Evolutionary conservation across 1,284 basidiomycete genomes (phyloP).

Genomic region (Gymnopus androsaceus): DNA sequence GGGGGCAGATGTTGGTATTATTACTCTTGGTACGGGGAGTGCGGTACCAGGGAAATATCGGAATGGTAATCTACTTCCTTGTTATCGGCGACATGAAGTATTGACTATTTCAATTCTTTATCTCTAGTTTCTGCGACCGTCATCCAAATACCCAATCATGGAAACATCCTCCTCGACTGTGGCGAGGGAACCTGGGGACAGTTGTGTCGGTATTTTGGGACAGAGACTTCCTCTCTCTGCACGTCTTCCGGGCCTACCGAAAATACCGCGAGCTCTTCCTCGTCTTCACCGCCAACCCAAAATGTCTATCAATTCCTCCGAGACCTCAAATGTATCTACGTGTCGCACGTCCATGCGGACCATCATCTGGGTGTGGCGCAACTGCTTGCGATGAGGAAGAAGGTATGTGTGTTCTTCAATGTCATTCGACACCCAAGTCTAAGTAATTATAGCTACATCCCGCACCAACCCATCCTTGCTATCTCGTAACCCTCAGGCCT

Average conservation of each 20-base stretch:
- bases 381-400: conserved; percentile 71
- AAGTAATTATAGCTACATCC: conserved; percentile 51
- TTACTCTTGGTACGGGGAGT: conserved; percentile 88
- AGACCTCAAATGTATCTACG: conserved; percentile 79
- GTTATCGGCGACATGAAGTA: no score
- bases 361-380: no score
- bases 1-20: conserved; percentile 70
- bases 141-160: conserved; percentile 66
- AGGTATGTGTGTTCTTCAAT: conserved; percentile 11
- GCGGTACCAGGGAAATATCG: conserved; percentile 83
- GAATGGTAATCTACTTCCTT: no score
- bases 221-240: no score
- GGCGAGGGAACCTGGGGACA: conserved; percentile 95
- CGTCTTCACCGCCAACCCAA: no score
- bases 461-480: conserved; percentile 62
- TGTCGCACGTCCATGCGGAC: conserved; percentile 93
- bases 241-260: no score
- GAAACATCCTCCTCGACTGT: conserved; percentile 82
- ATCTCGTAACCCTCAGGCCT: conserved; percentile 62
- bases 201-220: conserved; percentile 81
- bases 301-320: conserved; percentile 64
- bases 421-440: background rate
- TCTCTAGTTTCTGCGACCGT: conserved; percentile 80
- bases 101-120: no score
- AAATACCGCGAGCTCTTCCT: no score